Percentiles rank a stretch among this genome's conserved stretches.
Conservation (phyloP, 768 basidiomycete species). For the Dacryopinax spathularia region DNA sequence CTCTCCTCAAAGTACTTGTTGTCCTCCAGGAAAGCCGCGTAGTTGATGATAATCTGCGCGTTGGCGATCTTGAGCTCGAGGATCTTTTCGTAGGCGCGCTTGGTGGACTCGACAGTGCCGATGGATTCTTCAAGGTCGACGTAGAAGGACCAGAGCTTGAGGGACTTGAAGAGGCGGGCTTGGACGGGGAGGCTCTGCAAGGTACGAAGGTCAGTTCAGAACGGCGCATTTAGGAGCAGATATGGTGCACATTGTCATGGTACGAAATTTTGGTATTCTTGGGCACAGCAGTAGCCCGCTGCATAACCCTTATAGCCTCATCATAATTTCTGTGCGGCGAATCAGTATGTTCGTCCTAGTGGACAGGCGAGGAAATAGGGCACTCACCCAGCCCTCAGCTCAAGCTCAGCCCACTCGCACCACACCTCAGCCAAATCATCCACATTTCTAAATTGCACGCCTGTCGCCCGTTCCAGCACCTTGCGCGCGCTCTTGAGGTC, state of each 20-base stretch:
- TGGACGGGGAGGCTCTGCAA: constrained; percentile 67
- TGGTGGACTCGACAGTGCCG: constrained; percentile 81
- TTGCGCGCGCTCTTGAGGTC: constrained; percentile 80
- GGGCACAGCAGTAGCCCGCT: constrained; percentile 82
- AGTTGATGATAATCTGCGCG: constrained; percentile 94
- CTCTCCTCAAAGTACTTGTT: constrained; percentile 97
- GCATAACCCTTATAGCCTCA: constrained; percentile 89
- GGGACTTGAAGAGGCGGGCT: constrained; percentile 84
- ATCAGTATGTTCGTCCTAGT: not conserved
- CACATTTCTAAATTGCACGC: constrained; percentile 84
- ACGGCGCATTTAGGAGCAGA: not conserved
- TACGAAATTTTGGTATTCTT: constrained; percentile 84
- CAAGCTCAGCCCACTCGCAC: constrained; percentile 99
- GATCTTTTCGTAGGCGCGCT: constrained; percentile 90
- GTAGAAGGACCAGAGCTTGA: constrained; percentile 98
- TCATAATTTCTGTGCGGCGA: constrained; percentile 72
- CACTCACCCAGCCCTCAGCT: constrained; percentile 83
- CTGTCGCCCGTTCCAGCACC: constrained; percentile 83
- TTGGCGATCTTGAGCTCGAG: constrained; percentile 94
- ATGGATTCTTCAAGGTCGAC: constrained; percentile 96
- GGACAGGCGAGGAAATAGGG: not conserved
- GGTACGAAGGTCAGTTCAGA: constrained; percentile 13
- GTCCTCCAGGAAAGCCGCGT: constrained; percentile 91
- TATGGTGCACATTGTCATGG: constrained; percentile 72
- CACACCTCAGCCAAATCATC: constrained; percentile 96